A percentile compares a stretch with the other conserved stretches of the same genome.
phyloP scores from a whole-genome alignment of 352 stramenopile genomes.

The Pythium phragmiticola region DNA sequence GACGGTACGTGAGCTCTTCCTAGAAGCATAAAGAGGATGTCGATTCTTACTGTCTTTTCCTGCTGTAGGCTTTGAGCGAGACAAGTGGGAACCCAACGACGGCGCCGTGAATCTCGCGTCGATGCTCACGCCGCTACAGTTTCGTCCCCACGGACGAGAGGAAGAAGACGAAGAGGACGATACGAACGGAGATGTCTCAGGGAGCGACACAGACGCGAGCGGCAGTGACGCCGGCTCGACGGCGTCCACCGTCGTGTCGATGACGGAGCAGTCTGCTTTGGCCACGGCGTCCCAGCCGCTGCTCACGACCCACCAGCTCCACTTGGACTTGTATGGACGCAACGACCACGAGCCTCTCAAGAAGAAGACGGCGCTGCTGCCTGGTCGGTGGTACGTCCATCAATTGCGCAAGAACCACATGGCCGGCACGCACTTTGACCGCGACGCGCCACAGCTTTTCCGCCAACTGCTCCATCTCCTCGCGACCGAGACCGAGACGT shows the following conservation, averaged over 20 bases:
- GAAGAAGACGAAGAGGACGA: constrained; percentile 4
- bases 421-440: constrained; percentile 64
- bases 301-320: constrained; percentile 16
- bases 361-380: background rate
- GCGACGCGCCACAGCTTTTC: constrained; percentile 53
- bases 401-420: constrained; percentile 71
- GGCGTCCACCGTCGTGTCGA: constrained; percentile 12
- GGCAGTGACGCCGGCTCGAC: constrained; percentile 15
- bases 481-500: constrained; percentile 17
- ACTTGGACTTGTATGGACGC: constrained; percentile 7
- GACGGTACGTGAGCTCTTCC: constrained; percentile 30
- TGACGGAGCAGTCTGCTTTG: background rate
- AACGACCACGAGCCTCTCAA: background rate
- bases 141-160: background rate
- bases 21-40: too few relatives aligned
- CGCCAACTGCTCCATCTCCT: constrained; percentile 47
- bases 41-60: background rate
- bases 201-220: constrained; percentile 9
- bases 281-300: constrained; percentile 2
- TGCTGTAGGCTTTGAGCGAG: constrained; percentile 42
- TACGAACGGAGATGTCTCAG: background rate
- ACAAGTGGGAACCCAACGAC: constrained; percentile 68
- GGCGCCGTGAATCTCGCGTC: constrained; percentile 71
- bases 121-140: constrained; percentile 39
- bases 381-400: constrained; percentile 71